Base-by-base conservation (phyloP, 2,329 filamentous ascomycete genomes). In the Hymenoscyphus scutula region DNA sequence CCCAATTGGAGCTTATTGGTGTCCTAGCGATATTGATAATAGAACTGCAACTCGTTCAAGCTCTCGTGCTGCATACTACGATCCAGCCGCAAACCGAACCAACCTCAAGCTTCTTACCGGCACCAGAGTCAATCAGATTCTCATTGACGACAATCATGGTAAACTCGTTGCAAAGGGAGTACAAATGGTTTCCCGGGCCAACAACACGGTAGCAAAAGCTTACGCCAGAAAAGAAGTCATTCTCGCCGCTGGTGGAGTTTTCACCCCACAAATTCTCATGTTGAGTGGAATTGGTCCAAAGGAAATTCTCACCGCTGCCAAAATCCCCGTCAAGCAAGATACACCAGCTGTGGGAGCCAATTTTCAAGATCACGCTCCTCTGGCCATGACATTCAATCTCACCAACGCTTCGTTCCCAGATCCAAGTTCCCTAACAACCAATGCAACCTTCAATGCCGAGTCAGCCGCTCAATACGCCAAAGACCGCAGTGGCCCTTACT, bases 61-160 rank as follows among this genome's bases (percentile, higher is more conserved):
- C 30, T 56, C 60, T 32, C 56, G 56, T 13, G 38, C 51, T 25
- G 30, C 62, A 37, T 64, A 64, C 34, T 61, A 58, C 41, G 62
- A 61, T 41, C 58, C 58, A 8, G 62, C 59, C 11, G 17, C 55
- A 27, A 57, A 38, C 17, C 58, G 62, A 61, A 57, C 58, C 30
- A 63, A 61, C 17, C 53, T 64, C 17, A 64, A 48, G 32, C 41
- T 64, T 2, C 58, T 64, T 48, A 58, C 45, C 8, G 62, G 62
- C n/a, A 61, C 59, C 11, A 54, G 53, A 34, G 62, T 64, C 48
- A 64, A 62, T 29, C 30, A 61, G 48, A 56, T 64, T 34, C 48
- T 64, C 3, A 55, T 64, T 37, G 56, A 61, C 11, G 30, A 59
- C 5, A 25, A 32, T 15, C 15, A 56, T 3, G 53, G 51, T 23